These are phyloP conservation scores for Aureobasidium musti DNA, from an alignment of 2,329 filamentous ascomycete genomes.

Conservation along the genomic window DNA sequence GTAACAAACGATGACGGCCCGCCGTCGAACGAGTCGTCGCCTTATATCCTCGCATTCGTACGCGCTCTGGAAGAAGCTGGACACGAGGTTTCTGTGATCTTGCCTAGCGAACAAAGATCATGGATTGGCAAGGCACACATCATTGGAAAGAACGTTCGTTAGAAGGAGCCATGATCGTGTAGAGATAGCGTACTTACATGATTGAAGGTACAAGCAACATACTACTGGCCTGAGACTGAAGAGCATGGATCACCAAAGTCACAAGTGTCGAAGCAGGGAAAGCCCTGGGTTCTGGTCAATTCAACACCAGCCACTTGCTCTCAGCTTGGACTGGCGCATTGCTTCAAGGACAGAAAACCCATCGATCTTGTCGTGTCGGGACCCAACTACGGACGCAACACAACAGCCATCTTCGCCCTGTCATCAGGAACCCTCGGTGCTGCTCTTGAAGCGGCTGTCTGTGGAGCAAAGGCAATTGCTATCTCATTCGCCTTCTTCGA, in stretches of 20 bases:
- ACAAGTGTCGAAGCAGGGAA: constrained; percentile 37
- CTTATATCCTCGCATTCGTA: constrained; percentile 53
- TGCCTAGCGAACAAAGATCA: constrained; percentile 87
- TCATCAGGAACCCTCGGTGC: constrained; percentile 53
- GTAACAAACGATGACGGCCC: constrained; percentile 56
- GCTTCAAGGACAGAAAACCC: constrained; percentile 48
- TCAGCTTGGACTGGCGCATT: constrained; percentile 52
- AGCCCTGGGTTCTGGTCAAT: constrained; percentile 55
- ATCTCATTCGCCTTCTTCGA: constrained; percentile 89
- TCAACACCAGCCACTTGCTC: constrained; percentile 54
- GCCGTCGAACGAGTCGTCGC: constrained; percentile 52
- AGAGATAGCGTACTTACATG: not conserved
- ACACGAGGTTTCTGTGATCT: constrained; percentile 85
- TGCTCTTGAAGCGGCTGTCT: constrained; percentile 53
- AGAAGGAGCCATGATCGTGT: not conserved
- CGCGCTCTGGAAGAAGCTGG: constrained; percentile 60
- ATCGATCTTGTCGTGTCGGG: constrained; percentile 54
- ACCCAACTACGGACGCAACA: constrained; percentile 51
- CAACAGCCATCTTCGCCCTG: constrained; percentile 54
- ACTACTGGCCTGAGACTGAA: constrained; percentile 41
- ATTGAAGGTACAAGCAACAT: constrained; percentile 48
- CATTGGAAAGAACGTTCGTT: constrained; percentile 72
- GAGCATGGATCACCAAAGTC: constrained; percentile 31
- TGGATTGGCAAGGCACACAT: constrained; percentile 99
- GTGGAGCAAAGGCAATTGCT: constrained; percentile 65